Percentiles rank a stretch among this genome's conserved stretches.
Evolutionary conservation across 225 moss, liverwort and hornwort species (phyloP).

Genomic region (Pseudisothecium myosuroides): DNA sequence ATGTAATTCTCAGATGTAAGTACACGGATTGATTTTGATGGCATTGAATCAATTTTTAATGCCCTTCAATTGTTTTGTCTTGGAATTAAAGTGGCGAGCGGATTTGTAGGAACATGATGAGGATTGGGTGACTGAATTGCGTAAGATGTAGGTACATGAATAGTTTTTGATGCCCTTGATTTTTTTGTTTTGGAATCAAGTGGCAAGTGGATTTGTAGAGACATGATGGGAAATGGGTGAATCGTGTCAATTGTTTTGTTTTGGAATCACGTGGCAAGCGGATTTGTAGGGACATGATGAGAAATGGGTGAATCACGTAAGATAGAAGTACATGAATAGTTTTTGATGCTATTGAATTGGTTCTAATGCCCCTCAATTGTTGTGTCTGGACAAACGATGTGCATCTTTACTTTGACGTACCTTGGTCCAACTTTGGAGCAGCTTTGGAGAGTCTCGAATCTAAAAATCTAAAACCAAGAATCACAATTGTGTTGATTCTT

Average conservation of each 20-base stretch:
- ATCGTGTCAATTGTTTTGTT: neutral
- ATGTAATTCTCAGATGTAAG: neutral
- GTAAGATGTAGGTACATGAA: neutral
- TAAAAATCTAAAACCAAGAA: neutral
- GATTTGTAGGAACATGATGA: too few species aligned
- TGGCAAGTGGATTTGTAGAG: too few species aligned
- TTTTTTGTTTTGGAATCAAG: too few species aligned
- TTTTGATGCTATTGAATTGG: too few species aligned
- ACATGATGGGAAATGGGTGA: too few species aligned
- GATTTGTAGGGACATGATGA: neutral
- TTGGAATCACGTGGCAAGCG: neutral
- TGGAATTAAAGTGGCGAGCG: too few species aligned
- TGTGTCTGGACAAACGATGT: too few species aligned
- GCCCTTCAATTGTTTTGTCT: too few species aligned
- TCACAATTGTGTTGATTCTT: neutral
- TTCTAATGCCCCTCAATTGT: neutral
- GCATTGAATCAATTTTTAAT: neutral
- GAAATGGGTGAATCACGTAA: neutral
- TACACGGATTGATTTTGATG: neutral
- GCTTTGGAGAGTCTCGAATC: neutral
- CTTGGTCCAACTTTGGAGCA: too few species aligned
- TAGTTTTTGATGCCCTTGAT: neutral
- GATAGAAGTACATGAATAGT: neutral
- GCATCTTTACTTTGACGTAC: too few species aligned
- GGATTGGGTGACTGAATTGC: neutral